Evolutionary conservation across 2,329 filamentous ascomycete genomes (phyloP), one percentile per base, ranked within the genome.

Genomic region (Colletotrichum godetiae): DNA sequence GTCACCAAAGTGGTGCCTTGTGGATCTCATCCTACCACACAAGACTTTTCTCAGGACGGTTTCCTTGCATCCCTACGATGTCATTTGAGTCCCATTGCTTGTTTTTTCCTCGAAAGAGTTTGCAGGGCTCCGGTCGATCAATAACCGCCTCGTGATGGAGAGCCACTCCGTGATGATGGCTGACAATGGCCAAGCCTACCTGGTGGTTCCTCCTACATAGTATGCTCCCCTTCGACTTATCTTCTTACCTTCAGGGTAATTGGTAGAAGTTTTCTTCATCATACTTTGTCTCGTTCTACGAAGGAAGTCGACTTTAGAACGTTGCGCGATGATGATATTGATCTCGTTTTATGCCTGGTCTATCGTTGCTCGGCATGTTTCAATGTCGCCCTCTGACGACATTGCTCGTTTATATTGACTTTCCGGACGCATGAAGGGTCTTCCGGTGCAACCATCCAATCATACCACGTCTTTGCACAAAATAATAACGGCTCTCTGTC

Each of bases 101-200:
- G 71, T 70, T 73, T 73, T 73, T 57, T 56, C 19, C 27, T 11
- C 7, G 31, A 31, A 59, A 29, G 35, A 61, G 19, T 22, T 22
- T 71, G 71, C 67, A 66, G 67, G 42, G 60, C 56, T 61, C 60
- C 29, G 67, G 71, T 37, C 71, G 67, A 73, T 71, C 67, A 53
- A 7, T 55, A 0, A 49, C 35, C 19, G 52, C 31, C 31, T 27
- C 35, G 6, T 6, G n/a, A 24, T 49, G 59, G 70, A 56, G 55
- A 49, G 49, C 24, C 56, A 67, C 67, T 49, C 55, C 55, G 55
- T 19, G 37, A 15, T 69, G 52, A 63, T 57, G 69, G 49, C 52
- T 53, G 35, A n/a, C 42, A 70, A 12, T 46, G 13, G 8, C 24
- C 33, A 29, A 46, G 24, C 15, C 19, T 10, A 6, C 8, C 12